Evolutionary conservation across 805 yeast genomes (phyloP), one percentile per base, ranked within the genome.

Genomic region (Yarrowia sp.): DNA sequence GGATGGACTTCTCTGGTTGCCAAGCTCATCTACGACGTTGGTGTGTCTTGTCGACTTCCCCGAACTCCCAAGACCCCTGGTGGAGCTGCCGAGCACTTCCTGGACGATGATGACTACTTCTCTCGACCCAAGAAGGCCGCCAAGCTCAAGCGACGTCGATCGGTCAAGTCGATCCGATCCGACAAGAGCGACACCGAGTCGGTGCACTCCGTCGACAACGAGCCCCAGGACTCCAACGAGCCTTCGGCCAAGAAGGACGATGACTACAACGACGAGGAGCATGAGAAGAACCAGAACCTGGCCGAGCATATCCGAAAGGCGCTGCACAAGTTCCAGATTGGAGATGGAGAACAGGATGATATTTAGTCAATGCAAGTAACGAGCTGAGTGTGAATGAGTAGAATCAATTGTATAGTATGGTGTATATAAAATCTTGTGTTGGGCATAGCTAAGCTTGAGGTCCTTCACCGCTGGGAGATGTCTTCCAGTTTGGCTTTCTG

Each of bases 1-100:
- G 98, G 98, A 11, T 92, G 98, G 98, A 92, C 97, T 1, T 92
- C 96, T 0, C 81, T 92, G 51, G 95, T 91, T 62, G 96, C 96
- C 47, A 89, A 93, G 76, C 85, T 92, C 84, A 90, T 92, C 72
- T 95, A 89, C 73, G 79, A 92, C 76, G 89, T 89, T 48, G 97
- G 97, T 66, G 82, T 85, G 51, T 82, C 90, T 0, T 85, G 87
- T 73, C 76, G 86, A 67, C 64, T 53, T 65, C 71, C 68, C 32
- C 61, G 64, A 50, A 70, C 77, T 2, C 74, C 76, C 28, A 71
- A 70, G 44, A 72, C 75, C 50, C 74, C 77, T 8, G 66, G 69
- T 39, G 71, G 73, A 41, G 73, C 75, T 14, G 77, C 78, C 15
- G 74, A 69, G 65, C 70, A 67, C 65, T 76, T 72, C 69, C 74